Percentiles rank a stretch among this genome's conserved stretches.
These are phyloP conservation scores for Aspergillus tanneri DNA, from an alignment of 2,329 filamentous ascomycete genomes.

Conservation along the genomic window DNA sequence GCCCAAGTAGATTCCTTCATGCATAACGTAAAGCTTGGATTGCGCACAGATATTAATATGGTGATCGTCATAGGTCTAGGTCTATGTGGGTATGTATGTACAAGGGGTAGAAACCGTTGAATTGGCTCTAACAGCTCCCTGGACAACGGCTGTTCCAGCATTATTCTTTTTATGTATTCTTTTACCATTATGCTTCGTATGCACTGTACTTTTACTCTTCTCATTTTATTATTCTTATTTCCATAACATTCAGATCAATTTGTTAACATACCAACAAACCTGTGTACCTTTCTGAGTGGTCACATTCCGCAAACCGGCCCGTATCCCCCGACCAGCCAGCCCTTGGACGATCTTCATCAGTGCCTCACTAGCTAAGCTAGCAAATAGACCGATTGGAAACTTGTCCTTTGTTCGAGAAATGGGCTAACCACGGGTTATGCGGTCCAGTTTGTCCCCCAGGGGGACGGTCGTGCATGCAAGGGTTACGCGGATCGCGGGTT, in stretches of 20 bases:
- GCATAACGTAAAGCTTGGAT: conserved; percentile 18
- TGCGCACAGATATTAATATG: conserved; percentile 21
- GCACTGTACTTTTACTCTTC: not conserved
- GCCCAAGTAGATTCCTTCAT: conserved; percentile 11
- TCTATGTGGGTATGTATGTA: not conserved
- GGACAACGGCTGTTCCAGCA: too few species aligned
- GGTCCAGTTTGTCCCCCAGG: conserved; percentile 14
- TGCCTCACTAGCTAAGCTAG: conserved; percentile 2
- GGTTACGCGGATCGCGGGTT: conserved; percentile 17
- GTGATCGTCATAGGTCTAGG: not conserved
- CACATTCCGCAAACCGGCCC: conserved; percentile 22
- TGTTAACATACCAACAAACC: not conserved
- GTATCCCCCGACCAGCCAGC: conserved; percentile 14
- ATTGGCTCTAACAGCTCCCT: too few species aligned
- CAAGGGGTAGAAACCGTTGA: conserved; percentile 1
- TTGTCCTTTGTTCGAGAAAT: conserved; percentile 14
- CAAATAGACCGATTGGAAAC: conserved; percentile 19
- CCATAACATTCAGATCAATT: not conserved
- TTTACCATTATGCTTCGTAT: too few species aligned
- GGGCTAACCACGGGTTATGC: conserved; percentile 13
- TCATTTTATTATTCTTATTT: not conserved
- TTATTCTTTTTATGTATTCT: too few species aligned
- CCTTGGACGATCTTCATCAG: conserved; percentile 10
- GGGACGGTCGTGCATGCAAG: conserved; percentile 17
- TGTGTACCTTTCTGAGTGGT: conserved; percentile 12